Evolutionary conservation across 176 grass and related monocot species (phyloP).

Genomic region (Saccharum officinarum): DNA sequence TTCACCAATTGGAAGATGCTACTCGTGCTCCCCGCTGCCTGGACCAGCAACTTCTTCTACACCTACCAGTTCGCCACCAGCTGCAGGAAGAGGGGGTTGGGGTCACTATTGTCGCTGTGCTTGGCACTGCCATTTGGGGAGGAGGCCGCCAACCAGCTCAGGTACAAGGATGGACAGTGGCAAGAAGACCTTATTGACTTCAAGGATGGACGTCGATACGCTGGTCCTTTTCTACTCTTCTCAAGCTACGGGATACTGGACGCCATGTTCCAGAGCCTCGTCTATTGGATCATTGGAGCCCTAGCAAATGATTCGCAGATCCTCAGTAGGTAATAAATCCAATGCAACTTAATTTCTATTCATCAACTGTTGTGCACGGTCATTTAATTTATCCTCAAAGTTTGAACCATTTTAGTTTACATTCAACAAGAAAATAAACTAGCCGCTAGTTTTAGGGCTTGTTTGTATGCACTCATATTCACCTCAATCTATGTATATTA

Average conservation of each 20-base stretch:
- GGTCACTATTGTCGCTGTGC: slow-evolving; percentile 37
- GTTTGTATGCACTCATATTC: too few species aligned
- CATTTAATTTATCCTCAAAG: too few species aligned
- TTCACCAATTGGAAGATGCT: slow-evolving; percentile 85
- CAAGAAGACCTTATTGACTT: slow-evolving; percentile 47
- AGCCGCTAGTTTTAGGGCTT: too few species aligned
- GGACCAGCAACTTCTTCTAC: slow-evolving; percentile 95
- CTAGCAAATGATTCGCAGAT: slow-evolving; percentile 65
- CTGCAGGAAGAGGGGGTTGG: slow-evolving; percentile 54
- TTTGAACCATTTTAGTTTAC: too few species aligned
- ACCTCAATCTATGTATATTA: too few species aligned
- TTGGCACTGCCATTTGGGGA: slow-evolving; percentile 76
- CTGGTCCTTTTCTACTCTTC: slow-evolving; percentile 69
- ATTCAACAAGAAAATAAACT: too few species aligned
- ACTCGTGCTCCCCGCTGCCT: slow-evolving; percentile 66
- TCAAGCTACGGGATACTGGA: slow-evolving; percentile 86
- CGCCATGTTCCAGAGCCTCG: slow-evolving; percentile 91
- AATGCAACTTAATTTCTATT: too few species aligned
- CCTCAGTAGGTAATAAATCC: slow-evolving; percentile 66
- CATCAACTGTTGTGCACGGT: too few species aligned
- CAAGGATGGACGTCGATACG: slow-evolving; percentile 51
- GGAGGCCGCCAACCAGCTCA: slow-evolving; percentile 67
- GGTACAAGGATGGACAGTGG: slow-evolving; percentile 13
- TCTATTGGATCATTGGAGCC: slow-evolving; percentile 84
- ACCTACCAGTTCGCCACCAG: slow-evolving; percentile 73